phyloP scores from a whole-genome alignment of 306 rosid genomes.

The Bauhinia variegata region DNA sequence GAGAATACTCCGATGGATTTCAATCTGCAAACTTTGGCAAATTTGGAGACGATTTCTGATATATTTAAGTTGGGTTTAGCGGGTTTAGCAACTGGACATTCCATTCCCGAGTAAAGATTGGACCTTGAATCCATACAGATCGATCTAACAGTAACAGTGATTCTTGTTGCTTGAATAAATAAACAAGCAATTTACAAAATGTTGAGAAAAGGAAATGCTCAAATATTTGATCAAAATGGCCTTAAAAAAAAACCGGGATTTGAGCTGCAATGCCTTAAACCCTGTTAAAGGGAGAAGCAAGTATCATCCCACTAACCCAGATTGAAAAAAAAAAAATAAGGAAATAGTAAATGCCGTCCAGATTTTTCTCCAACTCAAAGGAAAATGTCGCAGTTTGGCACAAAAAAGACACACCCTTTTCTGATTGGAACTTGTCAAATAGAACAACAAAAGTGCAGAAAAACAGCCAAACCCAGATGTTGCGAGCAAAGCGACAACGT shows the following conservation, averaged over 20 bases:
- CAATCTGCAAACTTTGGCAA: constrained; percentile 69
- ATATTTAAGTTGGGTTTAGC: constrained; percentile 64
- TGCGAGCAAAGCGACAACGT: constrained; percentile 17
- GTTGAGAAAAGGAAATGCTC: background rate
- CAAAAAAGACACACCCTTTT: constrained; percentile 4
- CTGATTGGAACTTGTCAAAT: constrained; percentile 4
- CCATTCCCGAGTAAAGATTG: constrained; percentile 51
- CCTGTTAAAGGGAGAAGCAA: constrained; percentile 32
- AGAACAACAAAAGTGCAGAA: background rate
- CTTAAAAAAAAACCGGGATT: constrained; percentile 50
- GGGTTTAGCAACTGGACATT: constrained; percentile 49
- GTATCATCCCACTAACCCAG: constrained; percentile 29
- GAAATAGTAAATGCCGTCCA: background rate
- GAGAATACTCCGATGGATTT: constrained; percentile 78
- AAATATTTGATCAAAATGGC: constrained; percentile 12
- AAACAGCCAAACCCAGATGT: background rate
- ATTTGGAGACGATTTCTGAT: constrained; percentile 70
- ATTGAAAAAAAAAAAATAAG: background rate
- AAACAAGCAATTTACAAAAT: constrained; percentile 27
- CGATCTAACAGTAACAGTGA: constrained; percentile 9
- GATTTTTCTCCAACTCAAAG: constrained; percentile 2
- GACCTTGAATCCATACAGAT: constrained; percentile 38
- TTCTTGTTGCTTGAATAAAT: constrained; percentile 25
- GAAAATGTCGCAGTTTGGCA: constrained; percentile 18
- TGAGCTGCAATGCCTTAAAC: constrained; percentile 34